Evolutionary conservation across 2,329 filamentous ascomycete species (phyloP).

Genomic region (Trichoderma pleuroti): DNA sequence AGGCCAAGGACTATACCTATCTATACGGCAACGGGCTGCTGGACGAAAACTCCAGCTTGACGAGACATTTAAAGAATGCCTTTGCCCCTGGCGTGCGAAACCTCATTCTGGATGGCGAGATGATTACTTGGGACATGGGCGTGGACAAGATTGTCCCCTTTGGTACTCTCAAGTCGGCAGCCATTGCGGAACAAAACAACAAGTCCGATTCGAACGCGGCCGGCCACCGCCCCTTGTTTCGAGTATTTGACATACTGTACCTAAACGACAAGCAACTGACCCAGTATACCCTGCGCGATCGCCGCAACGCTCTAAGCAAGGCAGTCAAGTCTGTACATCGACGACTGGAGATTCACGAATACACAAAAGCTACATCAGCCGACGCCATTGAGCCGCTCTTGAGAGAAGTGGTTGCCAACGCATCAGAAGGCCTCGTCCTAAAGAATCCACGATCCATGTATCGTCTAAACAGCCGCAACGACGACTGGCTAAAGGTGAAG

Average conservation of each 20-base stretch:
- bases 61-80: slow-evolving; percentile 71
- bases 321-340: slow-evolving; percentile 68
- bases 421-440: slow-evolving; percentile 84
- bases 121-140: slow-evolving; percentile 95
- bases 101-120: slow-evolving; percentile 92
- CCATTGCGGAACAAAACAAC: slow-evolving; percentile 68
- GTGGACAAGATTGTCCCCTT: slow-evolving; percentile 83
- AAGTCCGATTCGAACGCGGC: slow-evolving; percentile 51
- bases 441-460: slow-evolving; percentile 92
- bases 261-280: slow-evolving; percentile 80
- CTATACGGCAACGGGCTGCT: slow-evolving; percentile 77
- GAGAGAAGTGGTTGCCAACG: slow-evolving; percentile 77
- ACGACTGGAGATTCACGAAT: slow-evolving; percentile 78
- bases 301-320: slow-evolving; percentile 68
- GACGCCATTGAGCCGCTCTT: slow-evolving; percentile 76
- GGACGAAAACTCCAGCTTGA: slow-evolving; percentile 73
- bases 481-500: slow-evolving; percentile 98
- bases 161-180: slow-evolving; percentile 89
- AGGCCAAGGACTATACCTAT: slow-evolving; percentile 94
- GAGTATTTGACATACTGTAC: slow-evolving; percentile 87
- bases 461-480: slow-evolving; percentile 80
- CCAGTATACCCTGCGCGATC: slow-evolving; percentile 76
- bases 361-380: slow-evolving; percentile 61
- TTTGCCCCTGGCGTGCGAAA: slow-evolving; percentile 77
- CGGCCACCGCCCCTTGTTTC: slow-evolving; percentile 66